Evolutionary conservation across 163 green algal species (phyloP).

Genomic region (Chlorella variabilis): DNA sequence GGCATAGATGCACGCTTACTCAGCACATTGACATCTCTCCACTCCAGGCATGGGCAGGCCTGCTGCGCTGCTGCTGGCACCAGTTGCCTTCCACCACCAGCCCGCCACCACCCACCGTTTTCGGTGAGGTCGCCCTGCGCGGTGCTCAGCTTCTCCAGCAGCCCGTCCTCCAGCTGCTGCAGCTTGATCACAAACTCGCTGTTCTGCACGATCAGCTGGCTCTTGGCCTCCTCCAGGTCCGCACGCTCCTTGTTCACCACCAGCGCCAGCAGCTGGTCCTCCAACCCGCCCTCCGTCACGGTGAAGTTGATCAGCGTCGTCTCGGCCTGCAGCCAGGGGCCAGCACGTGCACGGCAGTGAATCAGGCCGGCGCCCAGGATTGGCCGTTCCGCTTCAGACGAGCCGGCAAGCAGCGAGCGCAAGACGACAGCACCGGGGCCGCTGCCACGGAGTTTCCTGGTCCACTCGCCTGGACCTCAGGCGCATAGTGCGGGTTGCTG

Average conservation of each 20-base stretch:
- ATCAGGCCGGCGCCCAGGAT: background rate
- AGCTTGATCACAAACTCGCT: slow-evolving; percentile 94
- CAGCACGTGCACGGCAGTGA: slow-evolving; percentile 53
- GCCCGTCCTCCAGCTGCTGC: slow-evolving; percentile 87
- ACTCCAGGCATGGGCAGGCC: too few species aligned
- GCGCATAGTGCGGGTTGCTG: slow-evolving; percentile 87
- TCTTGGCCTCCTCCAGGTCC: slow-evolving; percentile 92
- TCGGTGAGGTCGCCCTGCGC: slow-evolving; percentile 93
- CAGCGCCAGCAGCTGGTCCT: slow-evolving; percentile 90
- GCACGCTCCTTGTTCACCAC: slow-evolving; percentile 93
- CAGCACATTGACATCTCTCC: too few species aligned
- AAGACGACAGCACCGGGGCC: too few species aligned
- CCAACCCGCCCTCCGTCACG: slow-evolving; percentile 83
- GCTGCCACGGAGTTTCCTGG: too few species aligned
- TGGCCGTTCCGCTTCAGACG: too few species aligned
- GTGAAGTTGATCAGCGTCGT: slow-evolving; percentile 94
- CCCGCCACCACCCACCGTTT: slow-evolving; percentile 69
- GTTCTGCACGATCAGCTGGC: slow-evolving; percentile 88
- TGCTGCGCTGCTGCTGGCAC: too few species aligned
- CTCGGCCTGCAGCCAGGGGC: slow-evolving; percentile 91
- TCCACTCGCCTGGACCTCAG: slow-evolving; percentile 10
- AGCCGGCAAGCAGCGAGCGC: too few species aligned
- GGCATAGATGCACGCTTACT: too few species aligned
- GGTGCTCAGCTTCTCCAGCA: slow-evolving; percentile 86
- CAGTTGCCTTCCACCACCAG: too few species aligned